Evolutionary conservation across 805 yeast species (phyloP).

Genomic region (Isabelozyma gotoi): DNA sequence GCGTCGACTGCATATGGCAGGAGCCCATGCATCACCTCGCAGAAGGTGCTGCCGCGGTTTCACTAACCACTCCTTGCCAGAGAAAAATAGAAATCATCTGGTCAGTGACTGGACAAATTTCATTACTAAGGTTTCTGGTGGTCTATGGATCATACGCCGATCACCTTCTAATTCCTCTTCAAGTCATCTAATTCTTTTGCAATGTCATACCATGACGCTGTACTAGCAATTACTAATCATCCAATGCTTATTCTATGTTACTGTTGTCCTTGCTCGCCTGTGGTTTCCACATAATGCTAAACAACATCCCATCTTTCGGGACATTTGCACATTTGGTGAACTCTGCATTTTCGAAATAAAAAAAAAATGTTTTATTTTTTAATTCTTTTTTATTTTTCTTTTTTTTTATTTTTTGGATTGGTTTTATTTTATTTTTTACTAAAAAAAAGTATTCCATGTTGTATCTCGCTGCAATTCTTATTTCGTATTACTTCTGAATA

Average conservation of each 20-base stretch:
- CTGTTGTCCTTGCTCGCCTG: too few species aligned
- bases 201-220: neutral
- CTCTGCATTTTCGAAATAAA: too few species aligned
- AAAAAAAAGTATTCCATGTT: neutral
- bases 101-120: neutral
- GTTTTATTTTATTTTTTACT: neutral
- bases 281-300: too few species aligned
- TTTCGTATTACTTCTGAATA: neutral
- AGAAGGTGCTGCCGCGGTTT: too few species aligned
- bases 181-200: neutral
- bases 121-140: neutral
- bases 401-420: neutral
- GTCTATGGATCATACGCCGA: neutral
- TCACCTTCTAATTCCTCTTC: neutral
- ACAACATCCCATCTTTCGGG: too few species aligned
- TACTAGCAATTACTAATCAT: too few species aligned
- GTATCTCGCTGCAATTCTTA: neutral
- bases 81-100: neutral
- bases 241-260: too few species aligned
- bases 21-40: neutral
- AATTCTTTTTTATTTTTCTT: slow-evolving; percentile 1
- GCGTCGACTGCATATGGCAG: neutral
- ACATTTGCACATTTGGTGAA: too few species aligned
- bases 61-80: too few species aligned
- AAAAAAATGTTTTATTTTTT: too few species aligned